A percentile compares a stretch with the other conserved stretches of the same genome.
phyloP scores from a whole-genome alignment of 2,329 filamentous ascomycete genomes.

The Talaromyces albobiverticillius region DNA sequence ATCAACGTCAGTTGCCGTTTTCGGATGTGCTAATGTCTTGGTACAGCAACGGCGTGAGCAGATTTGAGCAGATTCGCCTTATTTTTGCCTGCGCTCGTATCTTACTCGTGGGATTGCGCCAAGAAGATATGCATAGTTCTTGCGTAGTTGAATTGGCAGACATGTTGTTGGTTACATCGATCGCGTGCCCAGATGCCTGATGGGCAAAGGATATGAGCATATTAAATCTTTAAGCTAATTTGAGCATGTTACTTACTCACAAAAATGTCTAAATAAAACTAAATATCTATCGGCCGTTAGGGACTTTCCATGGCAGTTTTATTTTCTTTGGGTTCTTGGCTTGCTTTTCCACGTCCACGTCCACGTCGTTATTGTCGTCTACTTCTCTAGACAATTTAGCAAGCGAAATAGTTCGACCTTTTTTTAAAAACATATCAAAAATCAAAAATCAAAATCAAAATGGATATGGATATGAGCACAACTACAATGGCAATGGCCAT shows the following conservation, averaged over 20 bases:
- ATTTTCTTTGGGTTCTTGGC: too few species aligned
- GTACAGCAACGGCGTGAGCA: neutral
- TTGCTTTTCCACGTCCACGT: too few species aligned
- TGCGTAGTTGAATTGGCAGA: too few species aligned
- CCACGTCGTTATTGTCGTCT: neutral
- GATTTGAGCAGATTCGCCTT: neutral
- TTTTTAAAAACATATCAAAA: neutral
- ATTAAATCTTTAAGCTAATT: conserved; percentile 4
- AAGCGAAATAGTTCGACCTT: too few species aligned
- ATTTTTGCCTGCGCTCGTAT: too few species aligned
- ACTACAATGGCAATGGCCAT: conserved; percentile 14
- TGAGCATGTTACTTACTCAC: conserved; percentile 20
- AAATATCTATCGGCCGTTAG: neutral
- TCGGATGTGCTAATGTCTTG: too few species aligned
- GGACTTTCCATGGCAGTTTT: too few species aligned
- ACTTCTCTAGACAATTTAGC: neutral
- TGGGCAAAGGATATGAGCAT: neutral
- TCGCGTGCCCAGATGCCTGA: neutral
- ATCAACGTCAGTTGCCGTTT: too few species aligned
- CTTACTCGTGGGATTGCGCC: too few species aligned
- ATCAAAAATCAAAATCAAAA: neutral
- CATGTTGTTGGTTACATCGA: neutral
- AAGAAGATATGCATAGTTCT: too few species aligned
- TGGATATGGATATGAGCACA: neutral
- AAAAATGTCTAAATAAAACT: neutral